phyloP scores from a whole-genome alignment of 305 asterid genomes.

The Solanum hybrid region DNA sequence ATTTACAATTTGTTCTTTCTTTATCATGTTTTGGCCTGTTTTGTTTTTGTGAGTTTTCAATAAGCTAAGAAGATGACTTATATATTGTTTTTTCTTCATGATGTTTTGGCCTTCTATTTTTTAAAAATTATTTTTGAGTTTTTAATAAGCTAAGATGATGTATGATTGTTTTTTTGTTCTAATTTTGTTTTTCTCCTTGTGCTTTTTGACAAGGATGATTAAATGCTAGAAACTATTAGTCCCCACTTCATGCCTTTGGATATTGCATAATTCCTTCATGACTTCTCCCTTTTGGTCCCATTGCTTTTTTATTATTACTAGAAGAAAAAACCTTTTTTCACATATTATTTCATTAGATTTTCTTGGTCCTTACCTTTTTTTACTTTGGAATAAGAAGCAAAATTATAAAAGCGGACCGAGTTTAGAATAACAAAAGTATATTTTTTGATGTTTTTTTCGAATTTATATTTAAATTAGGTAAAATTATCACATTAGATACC shows the following conservation, averaged over 20 bases:
- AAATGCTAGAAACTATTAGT: slow-evolving; percentile 3
- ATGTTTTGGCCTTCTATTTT: background rate
- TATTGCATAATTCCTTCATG: slow-evolving; percentile 22
- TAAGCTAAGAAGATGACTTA: background rate
- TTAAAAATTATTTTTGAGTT: background rate
- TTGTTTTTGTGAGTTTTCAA: slow-evolving; percentile 3
- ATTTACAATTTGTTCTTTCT: background rate
- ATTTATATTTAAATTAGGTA: background rate
- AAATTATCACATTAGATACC: background rate
- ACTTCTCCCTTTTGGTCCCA: slow-evolving; percentile 29
- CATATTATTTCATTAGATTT: background rate
- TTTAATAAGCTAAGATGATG: background rate
- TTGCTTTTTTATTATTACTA: background rate
- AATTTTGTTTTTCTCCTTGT: background rate
- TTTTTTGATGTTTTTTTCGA: background rate
- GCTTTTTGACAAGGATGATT: slow-evolving; percentile 6
- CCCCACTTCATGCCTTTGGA: slow-evolving; percentile 27
- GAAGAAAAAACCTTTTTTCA: background rate
- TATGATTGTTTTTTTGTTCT: background rate
- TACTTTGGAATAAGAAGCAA: background rate
- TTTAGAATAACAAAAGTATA: background rate
- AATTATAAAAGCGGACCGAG: background rate
- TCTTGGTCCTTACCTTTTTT: background rate
- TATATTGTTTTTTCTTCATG: background rate
- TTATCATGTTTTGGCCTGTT: slow-evolving; percentile 2